These are phyloP conservation scores for Mycena capillaripes DNA, from an alignment of 768 basidiomycete species.

Conservation along the genomic window DNA sequence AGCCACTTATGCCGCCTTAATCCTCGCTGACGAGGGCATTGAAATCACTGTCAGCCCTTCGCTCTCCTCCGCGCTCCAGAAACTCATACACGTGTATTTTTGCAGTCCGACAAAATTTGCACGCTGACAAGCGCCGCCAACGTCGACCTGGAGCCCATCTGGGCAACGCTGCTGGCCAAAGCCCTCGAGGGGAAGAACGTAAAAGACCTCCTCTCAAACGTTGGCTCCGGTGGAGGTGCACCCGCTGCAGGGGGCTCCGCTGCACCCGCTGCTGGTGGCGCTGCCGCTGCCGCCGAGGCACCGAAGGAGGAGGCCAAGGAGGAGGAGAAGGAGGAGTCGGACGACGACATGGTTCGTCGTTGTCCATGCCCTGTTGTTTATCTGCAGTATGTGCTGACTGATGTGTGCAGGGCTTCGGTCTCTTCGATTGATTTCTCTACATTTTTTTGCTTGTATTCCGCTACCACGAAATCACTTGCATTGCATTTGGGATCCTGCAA, in stretches of 20 bases:
- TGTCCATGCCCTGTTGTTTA: background rate
- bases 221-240: slow-evolving; percentile 92
- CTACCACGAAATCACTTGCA: slow-evolving; percentile 28
- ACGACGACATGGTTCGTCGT: slow-evolving; percentile 87
- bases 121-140: slow-evolving; percentile 88
- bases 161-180: slow-evolving; percentile 97
- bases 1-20: slow-evolving; percentile 96
- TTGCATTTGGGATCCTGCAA: slow-evolving; percentile 20
- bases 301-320: slow-evolving; percentile 86
- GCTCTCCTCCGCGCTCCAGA: background rate
- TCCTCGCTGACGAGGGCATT: slow-evolving; percentile 96
- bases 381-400: background rate
- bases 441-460: slow-evolving; percentile 31
- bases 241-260: slow-evolving; percentile 73
- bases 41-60: slow-evolving; percentile 92
- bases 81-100: slow-evolving; percentile 29
- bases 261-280: slow-evolving; percentile 66
- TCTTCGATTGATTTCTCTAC: slow-evolving; percentile 82
- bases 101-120: slow-evolving; percentile 91
- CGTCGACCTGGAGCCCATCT: slow-evolving; percentile 95
- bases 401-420: slow-evolving; percentile 86
- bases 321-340: slow-evolving; percentile 91
- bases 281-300: slow-evolving; percentile 77
- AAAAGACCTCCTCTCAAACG: slow-evolving; percentile 95
- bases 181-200: slow-evolving; percentile 98